Conservation (phyloP, 305 asterid genomes). For the Rubia peregrina region DNA sequence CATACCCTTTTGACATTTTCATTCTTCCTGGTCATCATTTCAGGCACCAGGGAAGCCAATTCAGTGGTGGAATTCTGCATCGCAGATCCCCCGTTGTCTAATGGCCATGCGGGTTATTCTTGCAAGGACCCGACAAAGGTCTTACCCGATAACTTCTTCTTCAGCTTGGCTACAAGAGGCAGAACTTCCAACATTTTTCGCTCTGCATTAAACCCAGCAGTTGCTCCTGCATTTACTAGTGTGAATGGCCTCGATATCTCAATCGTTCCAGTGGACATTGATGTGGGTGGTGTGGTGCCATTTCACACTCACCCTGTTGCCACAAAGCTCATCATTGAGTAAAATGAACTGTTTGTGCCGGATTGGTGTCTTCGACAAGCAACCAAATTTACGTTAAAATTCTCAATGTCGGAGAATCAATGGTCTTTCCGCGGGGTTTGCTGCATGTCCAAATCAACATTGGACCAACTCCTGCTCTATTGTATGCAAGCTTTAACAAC, state of each 20-base stretch:
- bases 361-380: constrained; percentile 55
- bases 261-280: constrained; percentile 61
- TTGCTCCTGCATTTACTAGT: constrained; percentile 52
- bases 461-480: constrained; percentile 39
- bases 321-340: constrained; percentile 49
- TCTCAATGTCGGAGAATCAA: constrained; percentile 46
- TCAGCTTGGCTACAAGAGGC: constrained; percentile 42
- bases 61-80: constrained; percentile 73
- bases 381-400: constrained; percentile 44
- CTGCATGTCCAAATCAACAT: constrained; percentile 68
- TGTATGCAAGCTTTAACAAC: constrained; percentile 45
- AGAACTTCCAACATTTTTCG: constrained; percentile 58
- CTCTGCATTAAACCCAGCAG: constrained; percentile 61
- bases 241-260: constrained; percentile 65
- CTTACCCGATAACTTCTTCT: constrained; percentile 49
- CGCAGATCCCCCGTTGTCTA: constrained; percentile 42
- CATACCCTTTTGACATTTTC: constrained; percentile 32
- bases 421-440: constrained; percentile 71
- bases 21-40: constrained; percentile 26
- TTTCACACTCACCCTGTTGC: constrained; percentile 80
- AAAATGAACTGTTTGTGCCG: constrained; percentile 56
- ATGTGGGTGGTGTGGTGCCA: constrained; percentile 63
- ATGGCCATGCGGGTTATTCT: constrained; percentile 64
- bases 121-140: constrained; percentile 51
- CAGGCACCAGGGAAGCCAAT: constrained; percentile 25